A percentile compares a stretch with the other conserved stretches of the same genome.
Evolutionary conservation across 179 eudicot genomes (phyloP).

Genomic region (Silene coronaria): DNA sequence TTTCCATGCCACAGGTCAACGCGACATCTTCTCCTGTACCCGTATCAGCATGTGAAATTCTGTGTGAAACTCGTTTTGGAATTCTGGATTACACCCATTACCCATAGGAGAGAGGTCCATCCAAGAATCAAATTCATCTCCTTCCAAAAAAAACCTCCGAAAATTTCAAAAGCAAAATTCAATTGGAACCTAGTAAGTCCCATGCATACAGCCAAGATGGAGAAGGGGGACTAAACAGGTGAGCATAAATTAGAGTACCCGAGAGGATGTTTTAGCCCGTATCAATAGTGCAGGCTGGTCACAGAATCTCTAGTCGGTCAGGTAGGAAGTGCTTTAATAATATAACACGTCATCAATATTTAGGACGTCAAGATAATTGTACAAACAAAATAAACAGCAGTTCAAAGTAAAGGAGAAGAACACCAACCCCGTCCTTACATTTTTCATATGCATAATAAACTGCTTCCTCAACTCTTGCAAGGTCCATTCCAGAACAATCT

Average conservation of each 20-base stretch:
- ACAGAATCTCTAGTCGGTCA: constrained; percentile 3
- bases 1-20: neutral
- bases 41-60: neutral
- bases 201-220: neutral
- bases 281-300: neutral
- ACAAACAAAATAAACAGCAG: constrained; percentile 14
- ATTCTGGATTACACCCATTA: neutral
- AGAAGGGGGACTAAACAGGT: neutral
- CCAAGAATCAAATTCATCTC: neutral
- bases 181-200: neutral
- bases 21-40: neutral
- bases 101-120: neutral
- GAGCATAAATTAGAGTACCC: too few relatives aligned
- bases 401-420: constrained; percentile 18
- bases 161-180: neutral
- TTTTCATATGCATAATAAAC: constrained; percentile 22
- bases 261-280: neutral
- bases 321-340: neutral
- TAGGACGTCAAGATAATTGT: constrained; percentile 2
- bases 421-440: constrained; percentile 16
- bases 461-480: constrained; percentile 17
- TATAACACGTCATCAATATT: constrained; percentile 8
- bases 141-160: neutral
- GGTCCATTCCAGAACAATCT: constrained; percentile 15
- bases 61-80: neutral